Evolutionary conservation across 345 rosid genomes (phyloP).

Genomic region (Moringa oleifera): DNA sequence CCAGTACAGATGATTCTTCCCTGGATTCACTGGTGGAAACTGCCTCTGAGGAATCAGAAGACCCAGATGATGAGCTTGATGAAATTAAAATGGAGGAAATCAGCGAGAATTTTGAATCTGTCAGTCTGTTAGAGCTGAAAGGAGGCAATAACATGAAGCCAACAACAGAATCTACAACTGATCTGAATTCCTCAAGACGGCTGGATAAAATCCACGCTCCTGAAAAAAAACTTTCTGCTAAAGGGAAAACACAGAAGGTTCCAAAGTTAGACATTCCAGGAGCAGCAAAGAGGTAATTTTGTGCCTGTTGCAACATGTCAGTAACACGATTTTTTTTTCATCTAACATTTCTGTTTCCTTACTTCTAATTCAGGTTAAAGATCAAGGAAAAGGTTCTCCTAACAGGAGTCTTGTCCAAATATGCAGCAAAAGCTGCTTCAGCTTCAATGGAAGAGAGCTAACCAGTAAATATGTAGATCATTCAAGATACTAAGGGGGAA

Average conservation of each 20-base stretch:
- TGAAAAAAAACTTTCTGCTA: conserved; percentile 26
- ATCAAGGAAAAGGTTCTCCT: conserved; percentile 72
- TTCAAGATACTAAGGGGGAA: too few species aligned
- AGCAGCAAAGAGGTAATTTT: conserved; percentile 55
- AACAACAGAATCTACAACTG: conserved; percentile 1
- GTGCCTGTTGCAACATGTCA: neutral
- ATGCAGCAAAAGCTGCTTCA: conserved; percentile 40
- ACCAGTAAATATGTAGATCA: neutral
- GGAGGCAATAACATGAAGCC: conserved; percentile 5
- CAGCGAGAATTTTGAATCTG: conserved; percentile 27
- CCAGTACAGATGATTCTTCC: conserved; percentile 15
- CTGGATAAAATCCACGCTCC: conserved; percentile 17
- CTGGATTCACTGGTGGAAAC: conserved; percentile 14
- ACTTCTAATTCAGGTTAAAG: conserved; percentile 48
- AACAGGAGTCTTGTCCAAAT: conserved; percentile 61
- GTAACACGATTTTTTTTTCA: neutral
- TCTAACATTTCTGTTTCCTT: neutral
- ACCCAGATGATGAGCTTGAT: conserved; percentile 27
- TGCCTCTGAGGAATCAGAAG: conserved; percentile 1
- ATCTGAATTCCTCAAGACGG: conserved; percentile 15
- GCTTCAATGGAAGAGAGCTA: conserved; percentile 31
- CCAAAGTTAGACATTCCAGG: conserved; percentile 42
- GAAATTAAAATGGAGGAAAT: conserved; percentile 20
- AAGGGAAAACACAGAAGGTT: conserved; percentile 31
- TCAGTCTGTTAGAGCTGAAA: conserved; percentile 15